Evolutionary conservation across 2,329 filamentous ascomycete genomes (phyloP).

Genomic region (Colletotrichum sidae): DNA sequence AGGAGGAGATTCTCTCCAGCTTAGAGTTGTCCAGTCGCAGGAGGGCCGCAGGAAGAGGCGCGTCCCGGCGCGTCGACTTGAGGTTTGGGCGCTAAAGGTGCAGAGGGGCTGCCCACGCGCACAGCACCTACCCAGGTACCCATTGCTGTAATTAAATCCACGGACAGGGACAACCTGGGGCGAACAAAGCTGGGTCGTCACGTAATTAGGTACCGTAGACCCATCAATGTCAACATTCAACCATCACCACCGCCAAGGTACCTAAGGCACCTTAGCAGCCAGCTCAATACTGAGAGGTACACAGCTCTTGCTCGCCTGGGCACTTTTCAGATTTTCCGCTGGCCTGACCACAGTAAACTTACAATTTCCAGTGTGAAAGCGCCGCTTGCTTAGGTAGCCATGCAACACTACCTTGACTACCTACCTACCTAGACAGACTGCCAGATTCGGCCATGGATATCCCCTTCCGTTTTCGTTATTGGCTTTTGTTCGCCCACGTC

Average conservation of each 20-base stretch:
- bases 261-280: too few species aligned
- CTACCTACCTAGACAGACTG: not conserved
- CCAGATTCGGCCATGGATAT: conserved; percentile 5
- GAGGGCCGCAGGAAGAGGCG: conserved; percentile 8
- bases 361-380: not conserved
- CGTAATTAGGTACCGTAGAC: too few species aligned
- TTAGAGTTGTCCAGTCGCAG: conserved; percentile 16
- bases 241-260: too few species aligned
- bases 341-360: too few species aligned
- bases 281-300: too few species aligned
- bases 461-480: conserved; percentile 8
- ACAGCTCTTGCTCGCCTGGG: too few species aligned
- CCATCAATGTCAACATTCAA: too few species aligned
- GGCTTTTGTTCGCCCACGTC: conserved; percentile 32
- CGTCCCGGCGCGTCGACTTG: conserved; percentile 26
- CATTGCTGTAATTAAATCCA: too few species aligned
- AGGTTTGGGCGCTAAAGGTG: conserved; percentile 12
- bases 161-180: too few species aligned
- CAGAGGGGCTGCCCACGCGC: conserved; percentile 4
- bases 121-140: too few species aligned
- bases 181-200: too few species aligned
- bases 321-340: too few species aligned
- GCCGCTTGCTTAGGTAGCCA: not conserved
- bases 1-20: conserved; percentile 10
- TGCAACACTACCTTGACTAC: not conserved